phyloP scores from a whole-genome alignment of 2,329 filamentous ascomycete genomes.

The Sarocladium brachiariae region DNA sequence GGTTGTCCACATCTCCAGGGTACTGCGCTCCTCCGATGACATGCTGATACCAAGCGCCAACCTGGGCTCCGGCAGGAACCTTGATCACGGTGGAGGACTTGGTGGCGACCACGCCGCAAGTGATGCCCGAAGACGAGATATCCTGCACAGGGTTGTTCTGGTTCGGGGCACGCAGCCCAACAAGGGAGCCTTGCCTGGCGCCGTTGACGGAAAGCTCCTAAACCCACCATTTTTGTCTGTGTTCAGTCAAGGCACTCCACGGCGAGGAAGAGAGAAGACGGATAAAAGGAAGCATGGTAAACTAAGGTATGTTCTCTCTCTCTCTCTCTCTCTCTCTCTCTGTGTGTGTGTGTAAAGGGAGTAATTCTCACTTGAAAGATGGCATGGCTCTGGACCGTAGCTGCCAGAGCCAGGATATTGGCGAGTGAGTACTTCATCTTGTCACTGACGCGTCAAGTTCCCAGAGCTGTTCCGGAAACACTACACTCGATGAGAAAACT shows the following conservation, averaged over 20 bases:
- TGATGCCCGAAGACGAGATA: constrained; percentile 36
- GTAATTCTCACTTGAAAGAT: constrained; percentile 6
- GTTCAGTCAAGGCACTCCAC: no score
- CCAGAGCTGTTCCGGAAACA: no score
- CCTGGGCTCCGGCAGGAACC: constrained; percentile 39
- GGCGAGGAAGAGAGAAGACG: no score
- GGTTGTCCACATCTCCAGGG: constrained; percentile 37
- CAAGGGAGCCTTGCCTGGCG: constrained; percentile 40
- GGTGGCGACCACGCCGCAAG: constrained; percentile 37
- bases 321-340: no score
- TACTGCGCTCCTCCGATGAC: constrained; percentile 41
- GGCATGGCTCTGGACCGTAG: neutral
- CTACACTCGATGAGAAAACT: no score
- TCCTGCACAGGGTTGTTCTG: constrained; percentile 46
- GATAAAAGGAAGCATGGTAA: no score
- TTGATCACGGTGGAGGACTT: constrained; percentile 32
- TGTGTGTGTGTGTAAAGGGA: neutral
- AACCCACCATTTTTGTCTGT: no score
- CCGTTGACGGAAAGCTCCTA: constrained; percentile 37
- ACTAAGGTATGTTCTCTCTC: no score
- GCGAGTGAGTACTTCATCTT: constrained; percentile 4
- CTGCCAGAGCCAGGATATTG: neutral
- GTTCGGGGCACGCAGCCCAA: constrained; percentile 40
- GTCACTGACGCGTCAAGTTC: neutral
- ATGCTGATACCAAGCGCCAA: constrained; percentile 45